A percentile compares a stretch with the other conserved stretches of the same genome.
Evolutionary conservation across 345 rosid genomes (phyloP).

Genomic region (Eucalyptus lansdowneana): DNA sequence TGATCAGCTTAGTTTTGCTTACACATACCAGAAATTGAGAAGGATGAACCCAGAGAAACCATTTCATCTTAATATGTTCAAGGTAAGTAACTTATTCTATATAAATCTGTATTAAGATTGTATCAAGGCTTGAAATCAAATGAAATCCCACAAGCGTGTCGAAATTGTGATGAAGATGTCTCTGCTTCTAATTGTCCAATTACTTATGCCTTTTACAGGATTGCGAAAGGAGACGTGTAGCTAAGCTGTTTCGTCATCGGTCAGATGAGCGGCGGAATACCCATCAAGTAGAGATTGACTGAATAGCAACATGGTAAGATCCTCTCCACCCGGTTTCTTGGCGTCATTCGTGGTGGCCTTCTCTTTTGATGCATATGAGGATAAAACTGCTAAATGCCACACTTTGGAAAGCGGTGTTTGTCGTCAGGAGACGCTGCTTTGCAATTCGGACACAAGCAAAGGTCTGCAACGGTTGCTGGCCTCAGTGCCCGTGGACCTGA

Average conservation of each 20-base stretch:
- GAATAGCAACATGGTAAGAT: neutral
- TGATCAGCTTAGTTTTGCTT: constrained; percentile 93
- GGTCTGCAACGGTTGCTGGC: neutral
- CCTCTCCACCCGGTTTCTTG: neutral
- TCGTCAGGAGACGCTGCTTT: neutral
- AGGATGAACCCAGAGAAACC: constrained; percentile 70
- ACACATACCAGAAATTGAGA: constrained; percentile 75
- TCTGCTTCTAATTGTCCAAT: neutral
- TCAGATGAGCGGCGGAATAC: constrained; percentile 33
- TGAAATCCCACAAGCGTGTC: neutral
- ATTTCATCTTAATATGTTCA: constrained; percentile 89
- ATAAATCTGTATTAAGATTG: neutral
- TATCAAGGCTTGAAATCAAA: neutral
- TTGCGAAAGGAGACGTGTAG: constrained; percentile 84
- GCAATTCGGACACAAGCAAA: neutral
- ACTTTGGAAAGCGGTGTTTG: neutral
- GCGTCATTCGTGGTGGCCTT: neutral
- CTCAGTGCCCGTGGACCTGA: neutral
- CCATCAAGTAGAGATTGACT: neutral
- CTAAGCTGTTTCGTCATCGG: constrained; percentile 81
- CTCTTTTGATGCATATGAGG: neutral
- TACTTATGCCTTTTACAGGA: constrained; percentile 32
- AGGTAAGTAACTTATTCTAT: constrained; percentile 26
- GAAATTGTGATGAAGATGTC: neutral
- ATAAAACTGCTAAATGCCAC: neutral